Base-by-base conservation (phyloP, 1,284 basidiomycete species). In the Sporisorium iseilematis-ciliati region DNA sequence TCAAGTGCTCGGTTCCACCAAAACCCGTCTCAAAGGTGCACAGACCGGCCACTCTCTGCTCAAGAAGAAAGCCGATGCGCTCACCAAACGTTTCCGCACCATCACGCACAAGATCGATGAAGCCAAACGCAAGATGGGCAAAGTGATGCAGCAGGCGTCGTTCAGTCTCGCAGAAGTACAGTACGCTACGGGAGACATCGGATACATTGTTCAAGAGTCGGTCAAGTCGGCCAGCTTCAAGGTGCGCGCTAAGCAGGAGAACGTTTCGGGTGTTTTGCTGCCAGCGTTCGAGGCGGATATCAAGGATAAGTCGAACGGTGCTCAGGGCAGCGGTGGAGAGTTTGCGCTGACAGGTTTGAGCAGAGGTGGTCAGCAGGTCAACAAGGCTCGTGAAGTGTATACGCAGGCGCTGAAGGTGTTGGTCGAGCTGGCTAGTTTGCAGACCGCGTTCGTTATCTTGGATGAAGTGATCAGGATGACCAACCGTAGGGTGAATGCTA, bases 391-490 rank as follows among this genome's bases (percentile, higher is more conserved):
- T 82, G 96, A 99, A 82, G 94, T 94, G 3, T 99, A 98, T 80
- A 92, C 95, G 5, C 98, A 99, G 85, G 97, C 97, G 0, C 91
- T 99, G 25, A 94, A 96, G 85, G 97, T 95, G 2, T 89, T 99
- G 18, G 96, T 99, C 33, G 97, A 99, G 85, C 90, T 99, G 46
- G 97, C 97, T 2, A 97, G 95, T 43, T 88, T 99, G 35, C 78
- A 83, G 88, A 98, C 97, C 0, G 97, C 97, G 6, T 99, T 99
- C 88, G 96, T 93, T 60, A 98, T 99, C 78, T 90, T 99, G 26
- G 97, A 99, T 86, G 97, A 99, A 87, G 97, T 99, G 68, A 99
- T 99, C 84, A 91, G 94, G 58, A 94, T 96, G 48, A 99, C 97
- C 29, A 99, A 98, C 86, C 92, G 97, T 49, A 91, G 97, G 75